Base-by-base conservation (phyloP, 1,284 basidiomycete species). In the Rhodotorula sp. region DNA sequence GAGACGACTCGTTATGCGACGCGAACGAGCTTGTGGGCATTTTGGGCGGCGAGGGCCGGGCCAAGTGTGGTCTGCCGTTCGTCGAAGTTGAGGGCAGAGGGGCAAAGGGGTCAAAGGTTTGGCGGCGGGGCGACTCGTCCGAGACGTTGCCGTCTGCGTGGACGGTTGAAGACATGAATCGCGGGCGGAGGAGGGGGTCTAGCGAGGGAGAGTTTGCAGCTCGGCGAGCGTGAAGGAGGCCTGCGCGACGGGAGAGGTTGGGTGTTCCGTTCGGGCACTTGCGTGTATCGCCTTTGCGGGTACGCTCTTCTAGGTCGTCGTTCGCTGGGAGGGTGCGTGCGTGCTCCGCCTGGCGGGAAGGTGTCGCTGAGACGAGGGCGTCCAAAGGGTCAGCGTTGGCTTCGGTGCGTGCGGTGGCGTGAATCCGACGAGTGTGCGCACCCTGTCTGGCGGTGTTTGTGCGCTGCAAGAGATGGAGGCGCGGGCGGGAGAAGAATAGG, bases 31-130 rank as follows among this genome's bases (percentile, higher is more conserved):
- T 9, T 7, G 58, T 22, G 1, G 44, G 34, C 2, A 36, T 22
- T 17, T 22, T 32, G 46, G 36, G n/a, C n/a, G 55, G 22, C 15
- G n/a, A 55, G 34, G 54, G 34, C 13, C 13, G 52, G 8, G 27
- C 30, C 13, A 10, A 20, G 29, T 7, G 36, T 56, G 27, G 46
- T 56, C 4, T 58, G 49, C 2, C 39, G 39, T 44, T 44, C 19
- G 65, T 24, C 22, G 59, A 34, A 20, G 64, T 44, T n/a, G 68
- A 55, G 5, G 64, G 59, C 13, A 66, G 61, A 0, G 68, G 68
- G 0, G 64, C 64, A 61, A 70, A 70, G 13, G 68, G 68, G 47
- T 66, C 68, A 39, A 66, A 70, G 22, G 64, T 59, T 22, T 63
- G 49, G 24, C n/a, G 19, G 46, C 22, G 6, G 17, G 29, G 9